Conservation (phyloP, 2,329 filamentous ascomycete species). For the Aspergillus persii region DNA sequence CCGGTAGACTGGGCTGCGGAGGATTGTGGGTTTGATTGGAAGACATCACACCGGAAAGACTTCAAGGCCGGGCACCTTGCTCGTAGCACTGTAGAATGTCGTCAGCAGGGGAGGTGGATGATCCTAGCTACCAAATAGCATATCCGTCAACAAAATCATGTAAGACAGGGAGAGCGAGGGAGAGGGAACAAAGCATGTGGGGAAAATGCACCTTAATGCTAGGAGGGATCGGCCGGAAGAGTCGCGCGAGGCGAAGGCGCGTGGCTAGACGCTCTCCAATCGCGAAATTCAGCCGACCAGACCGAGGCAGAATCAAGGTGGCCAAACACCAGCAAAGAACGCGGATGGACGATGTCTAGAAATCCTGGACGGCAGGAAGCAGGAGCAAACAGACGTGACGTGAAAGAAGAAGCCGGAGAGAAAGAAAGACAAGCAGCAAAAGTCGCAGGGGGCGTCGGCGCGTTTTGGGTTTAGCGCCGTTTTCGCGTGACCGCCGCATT, state of each 20-base stretch:
- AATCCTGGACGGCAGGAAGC: neutral
- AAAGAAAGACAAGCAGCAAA: slow-evolving; percentile 8
- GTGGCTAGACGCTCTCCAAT: slow-evolving; percentile 27
- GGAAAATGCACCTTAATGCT: slow-evolving; percentile 23
- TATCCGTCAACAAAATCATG: slow-evolving; percentile 2
- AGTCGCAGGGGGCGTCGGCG: slow-evolving; percentile 25
- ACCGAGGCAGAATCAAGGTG: neutral
- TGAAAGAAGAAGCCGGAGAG: neutral
- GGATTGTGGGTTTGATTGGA: slow-evolving; percentile 26
- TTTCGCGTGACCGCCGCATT: slow-evolving; percentile 19
- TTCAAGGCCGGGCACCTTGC: slow-evolving; percentile 8
- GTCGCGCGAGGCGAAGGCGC: slow-evolving; percentile 34
- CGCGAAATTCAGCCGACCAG: slow-evolving; percentile 15
- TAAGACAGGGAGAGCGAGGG: slow-evolving; percentile 12
- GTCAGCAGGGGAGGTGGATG: neutral
- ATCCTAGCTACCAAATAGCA: slow-evolving; percentile 6
- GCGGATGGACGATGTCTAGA: neutral
- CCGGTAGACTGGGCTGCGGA: slow-evolving; percentile 26
- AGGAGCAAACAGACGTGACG: neutral
- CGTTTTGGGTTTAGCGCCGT: slow-evolving; percentile 26
- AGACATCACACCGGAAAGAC: slow-evolving; percentile 22
- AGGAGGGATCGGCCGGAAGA: slow-evolving; percentile 21
- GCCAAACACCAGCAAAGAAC: neutral
- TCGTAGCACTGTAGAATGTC: slow-evolving; percentile 1
- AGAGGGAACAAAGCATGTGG: slow-evolving; percentile 15